Evolutionary conservation across 1,284 basidiomycete genomes (phyloP).

Genomic region (Cystobasidium slooffiae): DNA sequence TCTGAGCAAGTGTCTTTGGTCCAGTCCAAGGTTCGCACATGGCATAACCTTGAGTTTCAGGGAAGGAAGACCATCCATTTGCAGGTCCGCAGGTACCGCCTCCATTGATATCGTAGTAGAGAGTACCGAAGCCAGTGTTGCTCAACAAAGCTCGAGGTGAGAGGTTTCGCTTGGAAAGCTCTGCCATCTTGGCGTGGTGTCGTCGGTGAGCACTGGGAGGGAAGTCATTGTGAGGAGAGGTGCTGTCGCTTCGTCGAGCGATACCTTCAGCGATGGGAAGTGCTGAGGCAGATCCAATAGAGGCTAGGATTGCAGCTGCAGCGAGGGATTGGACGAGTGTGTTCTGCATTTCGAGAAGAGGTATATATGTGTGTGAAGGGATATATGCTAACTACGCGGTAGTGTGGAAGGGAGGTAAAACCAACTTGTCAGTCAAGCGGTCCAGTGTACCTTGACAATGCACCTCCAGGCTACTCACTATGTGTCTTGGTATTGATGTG

Average conservation of each 20-base stretch:
- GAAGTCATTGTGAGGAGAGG: background rate
- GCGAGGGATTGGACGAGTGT: slow-evolving; percentile 16
- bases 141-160: slow-evolving; percentile 14
- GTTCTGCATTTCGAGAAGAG: background rate
- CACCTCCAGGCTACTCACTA: no score
- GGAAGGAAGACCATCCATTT: slow-evolving; percentile 36
- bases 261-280: background rate
- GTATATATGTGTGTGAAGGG: background rate
- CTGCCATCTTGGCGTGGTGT: slow-evolving; percentile 29
- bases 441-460: no score
- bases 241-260: background rate
- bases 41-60: slow-evolving; percentile 31
- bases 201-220: background rate
- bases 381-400: background rate
- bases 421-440: background rate
- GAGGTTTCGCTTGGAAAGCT: slow-evolving; percentile 25
- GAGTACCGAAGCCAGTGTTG: slow-evolving; percentile 21
- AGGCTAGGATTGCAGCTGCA: slow-evolving; percentile 7
- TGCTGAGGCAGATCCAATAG: background rate
- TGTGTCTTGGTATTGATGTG: no score
- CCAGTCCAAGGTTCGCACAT: slow-evolving; percentile 41
- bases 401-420: background rate
- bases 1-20: slow-evolving; percentile 32
- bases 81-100: slow-evolving; percentile 41
- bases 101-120: slow-evolving; percentile 41